Conservation (phyloP, 108 stramenopile genomes). For the Stephanodiscus triporus region DNA sequence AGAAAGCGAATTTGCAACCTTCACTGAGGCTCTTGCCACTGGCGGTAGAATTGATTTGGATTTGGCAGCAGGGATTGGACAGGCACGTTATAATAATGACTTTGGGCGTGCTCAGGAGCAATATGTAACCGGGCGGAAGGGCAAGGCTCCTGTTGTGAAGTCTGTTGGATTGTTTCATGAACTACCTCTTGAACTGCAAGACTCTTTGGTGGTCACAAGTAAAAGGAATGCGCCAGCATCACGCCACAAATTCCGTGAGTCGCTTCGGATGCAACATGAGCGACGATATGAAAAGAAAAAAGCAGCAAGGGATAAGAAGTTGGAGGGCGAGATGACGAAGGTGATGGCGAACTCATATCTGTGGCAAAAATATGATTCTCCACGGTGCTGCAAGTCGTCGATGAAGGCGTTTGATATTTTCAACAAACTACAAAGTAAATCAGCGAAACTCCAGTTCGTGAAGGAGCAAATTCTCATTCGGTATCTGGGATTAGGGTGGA, state of each 20-base stretch:
- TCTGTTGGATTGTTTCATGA: conserved; percentile 10
- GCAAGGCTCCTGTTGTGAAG: background rate
- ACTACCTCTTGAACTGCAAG: background rate
- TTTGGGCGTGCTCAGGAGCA: background rate
- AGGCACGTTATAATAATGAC: conserved; percentile 15
- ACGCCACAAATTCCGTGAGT: background rate
- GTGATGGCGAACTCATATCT: conserved; percentile 7
- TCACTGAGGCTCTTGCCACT: conserved; percentile 3
- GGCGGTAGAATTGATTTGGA: background rate
- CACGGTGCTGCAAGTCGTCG: conserved; percentile 10
- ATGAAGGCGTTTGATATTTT: background rate
- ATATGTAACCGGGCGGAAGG: conserved; percentile 6
- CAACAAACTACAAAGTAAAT: background rate
- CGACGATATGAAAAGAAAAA: conserved; percentile 5
- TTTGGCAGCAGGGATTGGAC: background rate
- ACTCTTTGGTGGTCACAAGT: conserved; percentile 1
- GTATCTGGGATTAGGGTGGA: conserved; percentile 4
- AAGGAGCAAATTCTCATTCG: conserved; percentile 4
- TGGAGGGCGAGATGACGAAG: background rate
- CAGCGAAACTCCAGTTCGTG: conserved; percentile 4
- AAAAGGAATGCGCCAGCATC: background rate
- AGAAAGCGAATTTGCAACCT: conserved; percentile 13
- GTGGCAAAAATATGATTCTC: conserved; percentile 14
- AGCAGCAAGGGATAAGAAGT: conserved; percentile 4
- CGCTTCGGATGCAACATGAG: background rate